Evolutionary conservation across 139 green algal species (phyloP), one percentile per base, ranked within the genome.

Genomic region (Chlorella sorokiniana): DNA sequence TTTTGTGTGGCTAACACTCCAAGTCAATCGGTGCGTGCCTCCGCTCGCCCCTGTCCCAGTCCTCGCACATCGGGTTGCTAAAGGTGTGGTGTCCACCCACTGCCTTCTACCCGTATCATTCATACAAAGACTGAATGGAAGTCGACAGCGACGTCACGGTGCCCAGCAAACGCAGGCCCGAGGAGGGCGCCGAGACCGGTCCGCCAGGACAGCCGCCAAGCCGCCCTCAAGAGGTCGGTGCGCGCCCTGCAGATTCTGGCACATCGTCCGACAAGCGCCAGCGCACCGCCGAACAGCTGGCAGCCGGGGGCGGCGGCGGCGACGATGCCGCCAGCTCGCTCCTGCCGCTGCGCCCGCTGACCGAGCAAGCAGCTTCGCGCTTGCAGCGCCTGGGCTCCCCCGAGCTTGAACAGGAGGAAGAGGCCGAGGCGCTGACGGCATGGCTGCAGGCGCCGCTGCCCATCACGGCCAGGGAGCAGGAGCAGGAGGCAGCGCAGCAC

Each of bases 381-480:
- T 33, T 78, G 71, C 48, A 65, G 33, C 48, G 44, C 2, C 45
- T 51, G 33, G 48, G 33, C 48, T 67, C 48, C 11, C 33, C 45
- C 1, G 71, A 78, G 71, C 31, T 67, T 31, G 71, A 78, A 33
- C 33, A 65, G 71, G 48, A 65, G 48, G 71, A 78, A 8, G 71
- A 78, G 35, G 71, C 27, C 2, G 48, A 31, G n/a, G 71, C 71
- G 25, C 48, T 78, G 71, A 48, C 45, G 18, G 48, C 52, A 16
- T 35, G 64, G 71, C 71, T 78, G 33, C 48, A 56, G 16, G 33
- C 48, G 20, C 62, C 62, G 1, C 33, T 25, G 48, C 71, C 48
- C 38, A 27, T 41, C 8, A 22, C 1, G 14, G 37, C n/a, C 48
- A 56, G 48, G 48, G 14, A 56, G 29, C n/a, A 35, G 33, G 20